phyloP scores from a whole-genome alignment of 2,329 filamentous ascomycete genomes.

The Fusarium tanahbumbuense region DNA sequence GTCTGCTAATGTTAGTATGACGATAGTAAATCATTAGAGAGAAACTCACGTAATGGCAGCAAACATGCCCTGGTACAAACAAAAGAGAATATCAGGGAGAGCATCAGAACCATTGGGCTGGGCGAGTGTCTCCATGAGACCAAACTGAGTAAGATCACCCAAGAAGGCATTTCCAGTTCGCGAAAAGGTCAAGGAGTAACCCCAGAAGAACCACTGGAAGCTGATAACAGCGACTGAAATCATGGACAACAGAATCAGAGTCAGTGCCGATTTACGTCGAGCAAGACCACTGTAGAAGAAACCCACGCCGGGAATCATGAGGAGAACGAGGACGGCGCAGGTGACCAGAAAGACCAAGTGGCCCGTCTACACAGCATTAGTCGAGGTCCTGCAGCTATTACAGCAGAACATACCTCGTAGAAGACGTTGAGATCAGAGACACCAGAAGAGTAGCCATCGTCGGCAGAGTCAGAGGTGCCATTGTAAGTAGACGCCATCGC shows the following conservation, averaged over 20 bases:
- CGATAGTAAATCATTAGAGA: neutral
- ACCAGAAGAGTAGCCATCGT: slow-evolving; percentile 62
- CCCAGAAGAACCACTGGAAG: slow-evolving; percentile 98
- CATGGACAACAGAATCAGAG: slow-evolving; percentile 86
- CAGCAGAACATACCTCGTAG: slow-evolving; percentile 72
- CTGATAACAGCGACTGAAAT: slow-evolving; percentile 82
- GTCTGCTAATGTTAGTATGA: slow-evolving; percentile 51
- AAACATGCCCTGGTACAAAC: slow-evolving; percentile 90
- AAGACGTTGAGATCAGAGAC: slow-evolving; percentile 83
- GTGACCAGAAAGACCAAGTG: slow-evolving; percentile 86
- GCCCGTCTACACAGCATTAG: slow-evolving; percentile 67
- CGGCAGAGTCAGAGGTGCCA: slow-evolving; percentile 61
- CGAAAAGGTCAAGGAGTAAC: slow-evolving; percentile 87
- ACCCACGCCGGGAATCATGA: slow-evolving; percentile 94
- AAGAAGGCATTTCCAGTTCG: slow-evolving; percentile 82
- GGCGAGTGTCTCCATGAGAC: slow-evolving; percentile 80
- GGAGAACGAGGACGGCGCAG: slow-evolving; percentile 81
- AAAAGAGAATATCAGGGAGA: slow-evolving; percentile 86
- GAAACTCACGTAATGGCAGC: slow-evolving; percentile 82
- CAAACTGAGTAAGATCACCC: slow-evolving; percentile 83
- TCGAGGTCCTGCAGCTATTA: neutral
- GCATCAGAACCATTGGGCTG: slow-evolving; percentile 77
- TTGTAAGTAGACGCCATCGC: slow-evolving; percentile 58
- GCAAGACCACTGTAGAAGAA: slow-evolving; percentile 96
- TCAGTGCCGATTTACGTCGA: slow-evolving; percentile 87